Conservation (phyloP, 768 basidiomycete genomes). For the Suillus weaverae region DNA sequence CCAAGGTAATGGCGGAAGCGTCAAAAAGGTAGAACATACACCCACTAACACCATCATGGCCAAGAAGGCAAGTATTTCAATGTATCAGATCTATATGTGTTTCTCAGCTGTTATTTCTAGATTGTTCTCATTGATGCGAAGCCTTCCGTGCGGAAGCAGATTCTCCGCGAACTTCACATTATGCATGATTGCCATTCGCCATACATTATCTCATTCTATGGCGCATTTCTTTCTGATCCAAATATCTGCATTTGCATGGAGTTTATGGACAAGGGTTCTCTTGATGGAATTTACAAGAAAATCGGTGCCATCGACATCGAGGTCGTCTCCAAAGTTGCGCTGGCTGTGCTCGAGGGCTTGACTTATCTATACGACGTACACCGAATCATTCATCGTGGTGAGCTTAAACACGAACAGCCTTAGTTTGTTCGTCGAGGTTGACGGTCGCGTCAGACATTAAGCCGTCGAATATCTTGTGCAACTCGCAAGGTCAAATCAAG, state of each 20-base stretch:
- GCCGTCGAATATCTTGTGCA: slow-evolving; percentile 95
- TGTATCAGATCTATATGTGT: neutral
- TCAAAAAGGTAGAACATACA: slow-evolving; percentile 91
- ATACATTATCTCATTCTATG: slow-evolving; percentile 96
- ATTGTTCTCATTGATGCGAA: slow-evolving; percentile 97
- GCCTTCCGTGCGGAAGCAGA: slow-evolving; percentile 95
- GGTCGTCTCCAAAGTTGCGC: slow-evolving; percentile 90
- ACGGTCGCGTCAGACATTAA: slow-evolving; percentile 77
- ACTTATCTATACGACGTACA: slow-evolving; percentile 98
- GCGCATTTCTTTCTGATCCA: slow-evolving; percentile 94
- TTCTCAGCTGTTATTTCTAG: slow-evolving; percentile 39
- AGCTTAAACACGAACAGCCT: slow-evolving; percentile 27
- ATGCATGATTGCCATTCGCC: slow-evolving; percentile 96
- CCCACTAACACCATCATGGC: slow-evolving; percentile 95
- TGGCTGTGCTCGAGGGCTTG: slow-evolving; percentile 91
- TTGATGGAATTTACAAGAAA: slow-evolving; percentile 95
- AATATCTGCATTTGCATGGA: slow-evolving; percentile 99
- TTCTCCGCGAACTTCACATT: slow-evolving; percentile 95
- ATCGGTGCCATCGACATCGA: slow-evolving; percentile 93
- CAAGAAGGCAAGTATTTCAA: slow-evolving; percentile 75
- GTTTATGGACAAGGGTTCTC: slow-evolving; percentile 88
- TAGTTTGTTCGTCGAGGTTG: slow-evolving; percentile 18
- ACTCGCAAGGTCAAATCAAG: slow-evolving; percentile 95
- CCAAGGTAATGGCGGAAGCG: slow-evolving; percentile 95
- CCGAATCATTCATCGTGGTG: slow-evolving; percentile 97